These are phyloP conservation scores for Botryotinia globosa DNA, from an alignment of 2,329 filamentous ascomycete genomes.

Conservation along the genomic window DNA sequence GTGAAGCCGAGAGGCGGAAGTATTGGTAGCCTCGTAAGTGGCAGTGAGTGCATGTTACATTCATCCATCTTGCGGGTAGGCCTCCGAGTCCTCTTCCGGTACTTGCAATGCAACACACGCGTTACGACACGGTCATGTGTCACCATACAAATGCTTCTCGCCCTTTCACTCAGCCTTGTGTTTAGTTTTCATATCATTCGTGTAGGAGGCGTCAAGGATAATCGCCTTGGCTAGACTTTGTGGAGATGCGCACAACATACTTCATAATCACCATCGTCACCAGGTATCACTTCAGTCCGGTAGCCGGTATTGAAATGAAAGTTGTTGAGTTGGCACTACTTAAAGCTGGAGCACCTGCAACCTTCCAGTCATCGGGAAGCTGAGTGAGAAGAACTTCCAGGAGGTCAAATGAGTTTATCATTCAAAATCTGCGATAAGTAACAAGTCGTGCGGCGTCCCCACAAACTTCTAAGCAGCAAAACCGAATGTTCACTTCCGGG, in stretches of 20 bases:
- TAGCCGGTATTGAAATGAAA: background rate
- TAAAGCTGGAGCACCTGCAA: background rate
- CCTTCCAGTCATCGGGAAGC: background rate
- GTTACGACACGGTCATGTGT: background rate
- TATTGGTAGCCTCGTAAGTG: constrained; percentile 14
- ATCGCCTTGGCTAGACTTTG: background rate
- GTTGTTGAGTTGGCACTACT: background rate
- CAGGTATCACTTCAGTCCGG: constrained; percentile 10
- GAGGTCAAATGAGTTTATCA: background rate
- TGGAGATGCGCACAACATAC: constrained; percentile 5
- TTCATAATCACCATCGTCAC: background rate
- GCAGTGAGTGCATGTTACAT: background rate
- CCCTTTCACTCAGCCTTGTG: constrained; percentile 3
- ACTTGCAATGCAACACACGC: constrained; percentile 9
- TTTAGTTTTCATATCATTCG: background rate
- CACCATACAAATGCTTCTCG: background rate
- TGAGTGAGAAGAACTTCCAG: background rate
- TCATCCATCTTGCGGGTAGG: background rate
- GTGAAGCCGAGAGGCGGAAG: background rate
- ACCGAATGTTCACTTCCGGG: background rate
- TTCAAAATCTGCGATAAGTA: background rate
- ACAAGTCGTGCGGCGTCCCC: background rate
- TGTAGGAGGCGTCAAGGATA: constrained; percentile 6
- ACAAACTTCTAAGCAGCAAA: background rate
- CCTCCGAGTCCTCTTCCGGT: background rate